phyloP scores from a whole-genome alignment of 768 basidiomycete species.

The Chiua virens region DNA sequence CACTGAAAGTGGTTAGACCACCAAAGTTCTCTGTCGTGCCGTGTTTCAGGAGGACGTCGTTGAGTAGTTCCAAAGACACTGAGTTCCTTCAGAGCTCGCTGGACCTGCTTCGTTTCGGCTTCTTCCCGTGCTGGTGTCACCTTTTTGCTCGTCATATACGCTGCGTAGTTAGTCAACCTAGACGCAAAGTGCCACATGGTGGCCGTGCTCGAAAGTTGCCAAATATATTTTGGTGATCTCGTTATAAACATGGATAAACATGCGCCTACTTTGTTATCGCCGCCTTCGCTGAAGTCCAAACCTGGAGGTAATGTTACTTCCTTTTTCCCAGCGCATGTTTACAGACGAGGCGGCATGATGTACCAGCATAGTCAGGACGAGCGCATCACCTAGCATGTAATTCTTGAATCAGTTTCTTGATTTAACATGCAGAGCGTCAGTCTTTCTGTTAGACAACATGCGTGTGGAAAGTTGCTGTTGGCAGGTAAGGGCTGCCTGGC shows the following conservation, averaged over 20 bases:
- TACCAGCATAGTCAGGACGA: too few relatives aligned
- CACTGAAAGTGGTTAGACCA: slow-evolving; percentile 14
- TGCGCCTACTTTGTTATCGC: background rate
- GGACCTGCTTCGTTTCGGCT: background rate
- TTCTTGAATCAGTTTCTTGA: too few relatives aligned
- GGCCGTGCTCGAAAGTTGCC: too few relatives aligned
- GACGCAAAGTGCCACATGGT: too few relatives aligned
- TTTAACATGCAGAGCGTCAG: too few relatives aligned
- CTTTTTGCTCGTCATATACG: slow-evolving; percentile 3
- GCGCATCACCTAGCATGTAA: too few relatives aligned
- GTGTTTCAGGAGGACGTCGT: too few relatives aligned
- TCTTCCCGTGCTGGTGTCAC: background rate
- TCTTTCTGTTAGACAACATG: too few relatives aligned
- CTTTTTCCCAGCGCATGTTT: background rate
- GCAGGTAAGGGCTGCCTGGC: too few relatives aligned
- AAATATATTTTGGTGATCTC: too few relatives aligned
- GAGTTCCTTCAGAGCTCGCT: slow-evolving; percentile 2
- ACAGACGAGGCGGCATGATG: background rate
- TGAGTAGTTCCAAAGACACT: background rate
- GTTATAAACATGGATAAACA: background rate
- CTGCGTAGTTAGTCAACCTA: too few relatives aligned
- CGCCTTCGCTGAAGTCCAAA: background rate
- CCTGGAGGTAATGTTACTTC: too few relatives aligned
- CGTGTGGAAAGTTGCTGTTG: background rate
- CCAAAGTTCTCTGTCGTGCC: slow-evolving; percentile 4